A percentile compares a stretch with the other conserved stretches of the same genome.
phyloP scores from a whole-genome alignment of 2,329 filamentous ascomycete species.

The Colletotrichum siamense region DNA sequence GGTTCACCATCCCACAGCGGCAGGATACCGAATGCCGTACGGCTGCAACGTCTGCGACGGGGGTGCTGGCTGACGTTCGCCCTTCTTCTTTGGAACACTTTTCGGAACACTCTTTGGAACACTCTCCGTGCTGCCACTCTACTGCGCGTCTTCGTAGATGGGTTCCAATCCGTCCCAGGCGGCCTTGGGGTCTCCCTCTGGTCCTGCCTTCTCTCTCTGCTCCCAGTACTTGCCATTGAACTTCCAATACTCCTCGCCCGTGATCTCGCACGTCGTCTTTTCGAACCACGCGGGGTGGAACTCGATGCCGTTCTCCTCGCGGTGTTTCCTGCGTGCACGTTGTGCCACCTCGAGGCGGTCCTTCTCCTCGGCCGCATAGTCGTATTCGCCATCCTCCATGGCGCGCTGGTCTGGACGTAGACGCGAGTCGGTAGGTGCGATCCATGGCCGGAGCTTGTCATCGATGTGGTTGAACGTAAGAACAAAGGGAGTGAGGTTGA shows the following conservation, averaged over 20 bases:
- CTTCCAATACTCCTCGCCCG: slow-evolving; percentile 89
- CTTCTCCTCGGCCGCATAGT: slow-evolving; percentile 92
- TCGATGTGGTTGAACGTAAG: slow-evolving; percentile 92
- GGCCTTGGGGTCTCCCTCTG: slow-evolving; percentile 51
- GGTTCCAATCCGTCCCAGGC: slow-evolving; percentile 78
- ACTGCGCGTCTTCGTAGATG: slow-evolving; percentile 60
- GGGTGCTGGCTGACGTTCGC: not conserved
- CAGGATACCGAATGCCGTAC: not conserved
- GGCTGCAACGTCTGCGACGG: not conserved
- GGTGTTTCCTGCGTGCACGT: slow-evolving; percentile 72
- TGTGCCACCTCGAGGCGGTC: slow-evolving; percentile 93
- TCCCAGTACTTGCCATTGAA: slow-evolving; percentile 92
- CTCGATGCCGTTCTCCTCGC: slow-evolving; percentile 81
- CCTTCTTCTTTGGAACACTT: not conserved
- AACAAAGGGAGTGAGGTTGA: slow-evolving; percentile 96
- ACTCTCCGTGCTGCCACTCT: not conserved
- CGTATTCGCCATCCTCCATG: slow-evolving; percentile 99
- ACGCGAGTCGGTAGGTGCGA: slow-evolving; percentile 94
- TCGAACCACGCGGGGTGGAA: slow-evolving; percentile 87
- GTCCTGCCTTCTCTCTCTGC: slow-evolving; percentile 69
- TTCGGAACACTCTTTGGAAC: not conserved
- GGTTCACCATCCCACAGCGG: not conserved
- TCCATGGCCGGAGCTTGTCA: slow-evolving; percentile 75
- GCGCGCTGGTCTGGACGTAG: slow-evolving; percentile 92
- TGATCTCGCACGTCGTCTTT: slow-evolving; percentile 74